phyloP scores from a whole-genome alignment of 2,329 filamentous ascomycete genomes.

The Magnaporthiopsis incrustans region DNA sequence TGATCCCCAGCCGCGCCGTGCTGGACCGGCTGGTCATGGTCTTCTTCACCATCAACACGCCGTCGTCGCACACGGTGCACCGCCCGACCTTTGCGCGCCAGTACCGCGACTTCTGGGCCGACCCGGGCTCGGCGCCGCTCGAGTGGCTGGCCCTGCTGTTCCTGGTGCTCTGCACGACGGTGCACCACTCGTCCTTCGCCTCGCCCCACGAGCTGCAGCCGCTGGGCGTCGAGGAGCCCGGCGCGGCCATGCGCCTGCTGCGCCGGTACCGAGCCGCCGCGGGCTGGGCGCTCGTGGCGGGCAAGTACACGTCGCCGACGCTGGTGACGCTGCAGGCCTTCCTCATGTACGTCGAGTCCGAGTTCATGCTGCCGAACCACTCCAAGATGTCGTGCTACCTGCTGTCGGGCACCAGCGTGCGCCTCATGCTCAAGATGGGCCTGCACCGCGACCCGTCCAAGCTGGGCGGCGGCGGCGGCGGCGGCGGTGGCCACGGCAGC shows the following conservation, averaged over 20 bases:
- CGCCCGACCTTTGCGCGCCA: constrained; percentile 28
- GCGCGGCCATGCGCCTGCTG: constrained; percentile 25
- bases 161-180: constrained; percentile 20
- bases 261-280: constrained; percentile 17
- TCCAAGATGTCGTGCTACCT: constrained; percentile 31
- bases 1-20: constrained; percentile 36
- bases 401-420: constrained; percentile 31
- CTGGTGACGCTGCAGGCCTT: constrained; percentile 20
- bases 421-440: constrained; percentile 25
- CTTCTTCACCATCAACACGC: constrained; percentile 46
- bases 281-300: constrained; percentile 22
- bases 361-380: constrained; percentile 30
- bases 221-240: constrained; percentile 18
- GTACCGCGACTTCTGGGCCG: constrained; percentile 23
- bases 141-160: constrained; percentile 24
- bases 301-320: constrained; percentile 21
- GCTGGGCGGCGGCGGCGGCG: constrained; percentile 16
- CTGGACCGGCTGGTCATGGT: constrained; percentile 42
- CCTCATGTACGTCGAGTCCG: constrained; percentile 19
- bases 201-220: constrained; percentile 25
- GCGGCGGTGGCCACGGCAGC: neutral
- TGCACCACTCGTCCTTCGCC: constrained; percentile 35
- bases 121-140: constrained; percentile 13
- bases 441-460: constrained; percentile 41
- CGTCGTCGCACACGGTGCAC: constrained; percentile 44